phyloP scores from a whole-genome alignment of 768 basidiomycete species.

The Lentinula boryana region DNA sequence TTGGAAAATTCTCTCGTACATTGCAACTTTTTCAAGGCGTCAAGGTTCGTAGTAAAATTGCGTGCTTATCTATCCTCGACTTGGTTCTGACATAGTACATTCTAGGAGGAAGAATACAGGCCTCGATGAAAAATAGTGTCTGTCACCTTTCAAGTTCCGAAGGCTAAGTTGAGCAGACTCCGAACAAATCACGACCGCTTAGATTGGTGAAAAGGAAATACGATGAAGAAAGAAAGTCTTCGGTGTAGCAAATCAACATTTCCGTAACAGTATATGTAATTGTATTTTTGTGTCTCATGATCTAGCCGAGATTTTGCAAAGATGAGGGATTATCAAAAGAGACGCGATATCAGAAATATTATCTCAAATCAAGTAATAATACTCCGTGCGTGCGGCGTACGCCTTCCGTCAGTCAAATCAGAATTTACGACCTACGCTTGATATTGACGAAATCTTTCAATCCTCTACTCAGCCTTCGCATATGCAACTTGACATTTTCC shows the following conservation, averaged over 20 bases:
- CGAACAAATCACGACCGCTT: constrained; percentile 30
- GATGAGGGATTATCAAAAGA: too few species aligned
- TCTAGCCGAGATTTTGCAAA: too few species aligned
- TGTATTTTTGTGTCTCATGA: too few species aligned
- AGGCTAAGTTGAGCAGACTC: constrained; percentile 28
- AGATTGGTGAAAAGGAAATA: constrained; percentile 3
- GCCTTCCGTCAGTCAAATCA: too few species aligned
- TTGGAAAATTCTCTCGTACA: constrained; percentile 39
- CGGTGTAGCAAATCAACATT: too few species aligned
- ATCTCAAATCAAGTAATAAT: neutral
- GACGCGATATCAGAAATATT: neutral
- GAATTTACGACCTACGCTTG: neutral
- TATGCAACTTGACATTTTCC: neutral
- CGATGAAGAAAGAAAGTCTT: too few species aligned
- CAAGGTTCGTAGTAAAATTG: constrained; percentile 30
- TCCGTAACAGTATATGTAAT: too few species aligned
- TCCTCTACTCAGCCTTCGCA: neutral
- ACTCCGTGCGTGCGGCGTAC: too few species aligned
- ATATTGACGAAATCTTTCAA: neutral
- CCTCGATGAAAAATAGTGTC: constrained; percentile 44
- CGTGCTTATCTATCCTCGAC: neutral
- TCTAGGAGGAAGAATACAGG: constrained; percentile 30
- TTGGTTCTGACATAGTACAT: constrained; percentile 10
- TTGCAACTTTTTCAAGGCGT: constrained; percentile 49
- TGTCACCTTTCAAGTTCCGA: constrained; percentile 51